Evolutionary conservation across 257 asterid species (phyloP).

Genomic region (Scutellaria baicalensis): DNA sequence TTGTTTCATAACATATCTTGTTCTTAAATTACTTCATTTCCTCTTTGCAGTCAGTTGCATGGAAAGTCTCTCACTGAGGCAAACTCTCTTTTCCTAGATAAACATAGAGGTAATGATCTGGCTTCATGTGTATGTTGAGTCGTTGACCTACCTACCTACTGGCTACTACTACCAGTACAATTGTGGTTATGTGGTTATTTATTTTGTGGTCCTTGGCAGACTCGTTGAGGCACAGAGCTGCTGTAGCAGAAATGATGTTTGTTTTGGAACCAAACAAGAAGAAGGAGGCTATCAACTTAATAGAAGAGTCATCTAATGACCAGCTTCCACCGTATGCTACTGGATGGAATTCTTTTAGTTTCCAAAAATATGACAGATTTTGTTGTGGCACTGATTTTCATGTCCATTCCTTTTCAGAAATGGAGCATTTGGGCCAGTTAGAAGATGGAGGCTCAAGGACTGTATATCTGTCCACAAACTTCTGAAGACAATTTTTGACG

Average conservation of each 20-base stretch:
- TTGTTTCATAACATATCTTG: not conserved
- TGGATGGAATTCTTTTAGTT: not conserved
- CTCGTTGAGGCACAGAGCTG: slow-evolving; percentile 79
- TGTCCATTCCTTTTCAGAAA: slow-evolving; percentile 33
- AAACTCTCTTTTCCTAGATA: slow-evolving; percentile 66
- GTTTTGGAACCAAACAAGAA: slow-evolving; percentile 78
- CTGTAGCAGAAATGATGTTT: slow-evolving; percentile 83
- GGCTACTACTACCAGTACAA: too few relatives aligned
- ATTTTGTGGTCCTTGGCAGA: slow-evolving; percentile 37
- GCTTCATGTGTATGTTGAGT: not conserved
- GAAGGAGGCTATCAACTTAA: slow-evolving; percentile 59
- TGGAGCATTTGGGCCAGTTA: slow-evolving; percentile 35
- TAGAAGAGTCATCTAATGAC: slow-evolving; percentile 60
- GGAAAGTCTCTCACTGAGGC: slow-evolving; percentile 79
- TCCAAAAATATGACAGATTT: not conserved
- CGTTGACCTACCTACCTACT: not conserved
- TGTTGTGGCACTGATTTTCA: slow-evolving; percentile 9
- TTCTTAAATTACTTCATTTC: slow-evolving; percentile 11
- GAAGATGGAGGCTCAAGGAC: slow-evolving; percentile 59
- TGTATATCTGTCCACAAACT: slow-evolving; percentile 69
- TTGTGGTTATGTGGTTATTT: not conserved
- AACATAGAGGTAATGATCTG: slow-evolving; percentile 52
- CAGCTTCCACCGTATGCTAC: slow-evolving; percentile 48
- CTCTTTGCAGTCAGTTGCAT: slow-evolving; percentile 61
- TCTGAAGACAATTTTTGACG: slow-evolving; percentile 42